phyloP scores from a whole-genome alignment of 768 basidiomycete species.

The Suillus cothurnatus region DNA sequence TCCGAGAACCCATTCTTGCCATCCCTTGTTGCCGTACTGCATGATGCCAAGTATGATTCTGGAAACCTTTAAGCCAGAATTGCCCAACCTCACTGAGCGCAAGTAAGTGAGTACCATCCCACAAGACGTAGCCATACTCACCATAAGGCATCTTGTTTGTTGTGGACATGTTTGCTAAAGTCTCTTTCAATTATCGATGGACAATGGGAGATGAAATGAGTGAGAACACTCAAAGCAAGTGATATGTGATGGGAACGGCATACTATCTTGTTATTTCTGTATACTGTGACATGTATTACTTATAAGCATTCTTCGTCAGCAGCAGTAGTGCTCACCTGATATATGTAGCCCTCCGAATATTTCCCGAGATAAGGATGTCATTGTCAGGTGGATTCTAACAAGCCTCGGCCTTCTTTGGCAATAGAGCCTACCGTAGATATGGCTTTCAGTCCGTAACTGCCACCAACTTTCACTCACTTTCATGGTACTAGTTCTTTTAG shows the following conservation, averaged over 20 bases:
- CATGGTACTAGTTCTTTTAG: neutral
- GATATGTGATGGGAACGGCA: neutral
- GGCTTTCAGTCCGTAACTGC: neutral
- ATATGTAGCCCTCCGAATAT: neutral
- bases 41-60: conserved; percentile 52
- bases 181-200: neutral
- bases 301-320: neutral
- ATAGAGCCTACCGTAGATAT: neutral
- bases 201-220: neutral
- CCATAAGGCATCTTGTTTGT: conserved; percentile 34
- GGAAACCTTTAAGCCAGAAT: conserved; percentile 52
- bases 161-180: conserved; percentile 19
- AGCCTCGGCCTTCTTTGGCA: neutral
- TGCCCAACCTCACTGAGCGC: conserved; percentile 42
- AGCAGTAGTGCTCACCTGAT: conserved; percentile 2
- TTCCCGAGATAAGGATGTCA: neutral
- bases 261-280: neutral
- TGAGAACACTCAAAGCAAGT: neutral
- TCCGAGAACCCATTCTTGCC: conserved; percentile 55
- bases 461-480: neutral
- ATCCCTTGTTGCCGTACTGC: conserved; percentile 47
- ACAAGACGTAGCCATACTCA: conserved; percentile 16
- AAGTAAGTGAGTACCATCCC: neutral
- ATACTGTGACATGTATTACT: no score
- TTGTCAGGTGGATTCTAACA: neutral